Base-by-base conservation (phyloP, 2,329 filamentous ascomycete species). In the Paracorniculantispora psalliotae region DNA sequence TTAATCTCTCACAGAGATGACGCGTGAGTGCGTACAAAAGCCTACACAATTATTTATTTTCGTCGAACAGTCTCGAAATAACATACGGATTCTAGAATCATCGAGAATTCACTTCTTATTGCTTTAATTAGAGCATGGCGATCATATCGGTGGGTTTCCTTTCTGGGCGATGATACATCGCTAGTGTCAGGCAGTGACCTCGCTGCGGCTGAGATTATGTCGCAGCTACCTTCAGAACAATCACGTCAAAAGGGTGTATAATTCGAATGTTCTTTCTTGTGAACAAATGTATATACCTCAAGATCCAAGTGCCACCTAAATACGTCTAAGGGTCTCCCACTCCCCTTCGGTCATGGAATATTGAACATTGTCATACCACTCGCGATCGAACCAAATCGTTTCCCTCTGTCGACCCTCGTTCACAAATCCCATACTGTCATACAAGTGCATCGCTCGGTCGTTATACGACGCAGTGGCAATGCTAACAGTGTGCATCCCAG, bases 351-450 rank as follows among this genome's bases (percentile, higher is more conserved):
- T 49, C 65, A 78, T 77, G 0, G 66, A 69, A 48, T 73, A 67
- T 4, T 67, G 59, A 2, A 77, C 57, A 4, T 63, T 30, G 57
- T 75, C 71, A 47, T 67, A 66, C 72, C 71, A 81, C 33, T 69
- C 65, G 1, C 79, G 71, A 61, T 80, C 72, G 63, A 73, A 69
- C 69, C 73, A 80, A 7, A 77, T 60, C 1, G 67, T 65, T 65
- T 81, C 73, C 53, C 78, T 68, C 57, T 66, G 69, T 4, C 73
- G 63, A 0, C 78, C 77, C 61, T 81, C 79, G 2, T 68, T 61
- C 46, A 69, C 69, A 61, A 82, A 81, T 0, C 79, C 79, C 9
- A 81, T 59, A 43, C 69, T 69, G 63, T 74, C 66, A 61, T 81
- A 81, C 64, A 81, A 55, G 19, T 70, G 67, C 10, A 70, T 48